phyloP scores from a whole-genome alignment of 2,329 filamentous ascomycete species.

The Tympanopsis confertula region DNA sequence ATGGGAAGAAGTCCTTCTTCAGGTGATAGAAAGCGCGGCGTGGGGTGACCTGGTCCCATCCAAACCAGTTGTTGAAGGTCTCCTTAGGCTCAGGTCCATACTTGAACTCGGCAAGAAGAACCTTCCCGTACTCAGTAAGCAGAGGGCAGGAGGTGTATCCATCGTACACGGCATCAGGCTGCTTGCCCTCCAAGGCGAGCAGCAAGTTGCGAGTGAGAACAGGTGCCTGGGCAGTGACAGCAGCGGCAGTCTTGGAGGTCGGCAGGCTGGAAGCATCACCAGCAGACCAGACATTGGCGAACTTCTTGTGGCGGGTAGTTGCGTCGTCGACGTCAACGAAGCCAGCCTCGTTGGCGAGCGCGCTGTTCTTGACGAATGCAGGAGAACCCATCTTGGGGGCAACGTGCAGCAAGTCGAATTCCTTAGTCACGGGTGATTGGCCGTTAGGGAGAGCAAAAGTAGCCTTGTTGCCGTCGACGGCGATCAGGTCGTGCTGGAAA shows the following conservation, averaged over 20 bases:
- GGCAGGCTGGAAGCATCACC: conserved; percentile 25
- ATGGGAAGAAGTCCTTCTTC: conserved; percentile 30
- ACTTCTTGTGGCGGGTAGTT: conserved; percentile 17
- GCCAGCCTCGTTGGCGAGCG: conserved; percentile 14
- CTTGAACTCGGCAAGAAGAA: conserved; percentile 35
- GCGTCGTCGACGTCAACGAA: conserved; percentile 20
- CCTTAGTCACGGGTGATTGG: conserved; percentile 15
- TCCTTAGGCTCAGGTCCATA: conserved; percentile 31
- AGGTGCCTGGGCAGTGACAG: conserved; percentile 28
- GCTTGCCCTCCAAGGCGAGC: conserved; percentile 18
- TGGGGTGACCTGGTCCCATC: conserved; percentile 25
- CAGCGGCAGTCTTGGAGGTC: conserved; percentile 30
- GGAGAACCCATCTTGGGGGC: conserved; percentile 17
- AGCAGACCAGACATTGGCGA: conserved; percentile 24
- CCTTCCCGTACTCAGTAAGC: conserved; percentile 28
- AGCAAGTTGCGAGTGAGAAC: conserved; percentile 29
- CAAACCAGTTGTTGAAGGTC: conserved; percentile 21
- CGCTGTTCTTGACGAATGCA: background rate
- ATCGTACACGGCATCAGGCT: conserved; percentile 21
- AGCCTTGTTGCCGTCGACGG: conserved; percentile 17
- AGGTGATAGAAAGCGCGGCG: conserved; percentile 24
- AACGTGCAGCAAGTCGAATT: conserved; percentile 22
- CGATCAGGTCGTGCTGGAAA: conserved; percentile 24
- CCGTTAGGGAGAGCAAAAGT: conserved; percentile 20
- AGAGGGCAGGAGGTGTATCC: conserved; percentile 34